Evolutionary conservation across 2,329 filamentous ascomycete species (phyloP).

Genomic region (Botrytis galanthina): DNA sequence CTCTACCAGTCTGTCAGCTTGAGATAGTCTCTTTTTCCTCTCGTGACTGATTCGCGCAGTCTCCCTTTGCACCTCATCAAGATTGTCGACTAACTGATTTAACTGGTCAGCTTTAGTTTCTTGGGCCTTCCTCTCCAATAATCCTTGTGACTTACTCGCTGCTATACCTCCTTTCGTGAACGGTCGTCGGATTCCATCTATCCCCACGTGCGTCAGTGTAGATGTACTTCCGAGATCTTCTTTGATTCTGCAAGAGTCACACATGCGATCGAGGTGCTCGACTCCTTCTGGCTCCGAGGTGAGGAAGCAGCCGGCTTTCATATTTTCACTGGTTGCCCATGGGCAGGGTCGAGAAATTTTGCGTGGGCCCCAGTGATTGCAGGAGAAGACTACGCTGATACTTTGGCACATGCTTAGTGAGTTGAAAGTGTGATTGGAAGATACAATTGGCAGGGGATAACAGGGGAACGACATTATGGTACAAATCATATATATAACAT

Average conservation of each 20-base stretch:
- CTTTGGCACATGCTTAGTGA: not conserved
- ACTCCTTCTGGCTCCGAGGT: not conserved
- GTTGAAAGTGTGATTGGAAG: not conserved
- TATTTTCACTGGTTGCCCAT: not conserved
- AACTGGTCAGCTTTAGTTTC: not conserved
- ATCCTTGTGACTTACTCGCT: not conserved
- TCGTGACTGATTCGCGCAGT: too few species aligned
- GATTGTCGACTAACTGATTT: too few species aligned
- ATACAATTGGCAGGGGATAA: too few species aligned
- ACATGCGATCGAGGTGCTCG: not conserved
- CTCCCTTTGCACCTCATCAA: too few species aligned
- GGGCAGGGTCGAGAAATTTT: not conserved
- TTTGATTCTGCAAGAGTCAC: not conserved
- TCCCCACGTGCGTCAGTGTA: not conserved
- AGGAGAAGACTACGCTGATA: not conserved
- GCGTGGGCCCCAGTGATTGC: not conserved
- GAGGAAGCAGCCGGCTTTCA: not conserved
- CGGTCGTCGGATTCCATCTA: not conserved
- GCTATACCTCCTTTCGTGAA: not conserved
- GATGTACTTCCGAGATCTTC: not conserved
- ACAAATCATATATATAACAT: not conserved
- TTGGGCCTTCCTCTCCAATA: not conserved
- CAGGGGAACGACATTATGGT: not conserved
- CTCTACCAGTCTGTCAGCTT: not conserved
- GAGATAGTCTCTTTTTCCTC: not conserved